Conservation (phyloP, 2,329 filamentous ascomycete species). For the Diplocarpon rosae region DNA sequence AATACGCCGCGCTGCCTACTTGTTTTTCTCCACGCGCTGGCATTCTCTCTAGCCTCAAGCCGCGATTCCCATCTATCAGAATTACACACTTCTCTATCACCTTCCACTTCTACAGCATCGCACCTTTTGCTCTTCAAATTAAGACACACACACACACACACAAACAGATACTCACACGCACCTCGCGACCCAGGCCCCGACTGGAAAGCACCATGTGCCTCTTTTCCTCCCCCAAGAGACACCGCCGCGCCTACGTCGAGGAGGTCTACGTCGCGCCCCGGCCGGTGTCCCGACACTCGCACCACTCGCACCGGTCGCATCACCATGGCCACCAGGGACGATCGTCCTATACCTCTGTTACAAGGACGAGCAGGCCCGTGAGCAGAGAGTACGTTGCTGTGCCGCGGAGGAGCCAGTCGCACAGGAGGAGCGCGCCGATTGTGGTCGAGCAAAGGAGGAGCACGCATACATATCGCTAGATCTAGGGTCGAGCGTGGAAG, state of each 20-base stretch:
- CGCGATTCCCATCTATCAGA: background rate
- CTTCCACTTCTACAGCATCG: background rate
- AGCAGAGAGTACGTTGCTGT: conserved; percentile 12
- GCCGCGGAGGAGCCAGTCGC: conserved; percentile 19
- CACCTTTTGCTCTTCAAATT: no score
- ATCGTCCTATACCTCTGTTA: conserved; percentile 21
- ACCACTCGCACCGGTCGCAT: conserved; percentile 12
- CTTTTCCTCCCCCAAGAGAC: conserved; percentile 16
- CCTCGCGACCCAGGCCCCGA: background rate
- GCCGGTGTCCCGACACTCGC: conserved; percentile 19
- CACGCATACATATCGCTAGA: conserved; percentile 2
- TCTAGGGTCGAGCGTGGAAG: background rate
- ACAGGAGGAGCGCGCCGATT: conserved; percentile 13
- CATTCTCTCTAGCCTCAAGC: background rate
- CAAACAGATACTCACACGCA: background rate
- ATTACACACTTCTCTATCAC: background rate
- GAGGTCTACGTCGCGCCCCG: conserved; percentile 22
- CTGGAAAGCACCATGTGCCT: conserved; percentile 19
- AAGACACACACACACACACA: no score
- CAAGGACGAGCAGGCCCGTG: conserved; percentile 11
- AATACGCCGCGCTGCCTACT: background rate
- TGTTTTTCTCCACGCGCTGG: background rate
- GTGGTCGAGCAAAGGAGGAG: conserved; percentile 19
- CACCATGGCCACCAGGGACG: conserved; percentile 8
- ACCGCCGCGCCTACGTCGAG: conserved; percentile 20